Base-by-base conservation (phyloP, 1,284 basidiomycete species). In the Cutaneotrichosporon daszewskae region DNA sequence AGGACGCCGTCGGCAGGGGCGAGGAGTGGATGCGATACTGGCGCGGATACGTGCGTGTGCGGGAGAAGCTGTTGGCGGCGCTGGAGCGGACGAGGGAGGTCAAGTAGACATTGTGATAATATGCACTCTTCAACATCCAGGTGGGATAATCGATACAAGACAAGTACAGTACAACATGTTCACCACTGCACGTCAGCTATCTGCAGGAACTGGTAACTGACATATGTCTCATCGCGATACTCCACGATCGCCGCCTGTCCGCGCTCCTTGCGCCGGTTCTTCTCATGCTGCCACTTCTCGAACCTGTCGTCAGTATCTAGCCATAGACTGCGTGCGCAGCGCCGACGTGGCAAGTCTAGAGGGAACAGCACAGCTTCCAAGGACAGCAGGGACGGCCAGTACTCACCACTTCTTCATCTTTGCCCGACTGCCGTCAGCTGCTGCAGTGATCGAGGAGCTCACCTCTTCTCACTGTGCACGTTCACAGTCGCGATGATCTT, bases 401-500 rank as follows among this genome's bases (percentile, higher is more conserved):
- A 46, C 59, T 41, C 31, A 64, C 70, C 71, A 94, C 52, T 77
- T 80, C 29, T 77, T 74, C 84, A 95, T 94, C 74, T 87, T 92
- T 1, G 75, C 80, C 45, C 87, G 74, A 39, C 84, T 68, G 42
- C 6, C 20, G 41, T 47, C 35, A 47, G 38, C 42, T 20, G 20
- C 12, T 23, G 20, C 17, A 26, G 24, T 20, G 36, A 35, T 11
- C 60, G 51, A 14, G 56, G 11, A 27, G 35, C 62, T 49, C 32
- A 65, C 66, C 64, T 86, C 17, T 65, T 73, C 61, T 86, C 82
- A 53, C 77, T 90, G 14, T 86, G 87, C 0, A 97, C 85, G 59
- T 96, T 97, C 32, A 97, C 92, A 0, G 94, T 97, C 5, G 94
- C 87, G 54, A 97, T 92, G 76, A 97, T 92, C 59, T 64, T 66